Conservation (phyloP, 345 rosid genomes). For the Clausena lansium region DNA sequence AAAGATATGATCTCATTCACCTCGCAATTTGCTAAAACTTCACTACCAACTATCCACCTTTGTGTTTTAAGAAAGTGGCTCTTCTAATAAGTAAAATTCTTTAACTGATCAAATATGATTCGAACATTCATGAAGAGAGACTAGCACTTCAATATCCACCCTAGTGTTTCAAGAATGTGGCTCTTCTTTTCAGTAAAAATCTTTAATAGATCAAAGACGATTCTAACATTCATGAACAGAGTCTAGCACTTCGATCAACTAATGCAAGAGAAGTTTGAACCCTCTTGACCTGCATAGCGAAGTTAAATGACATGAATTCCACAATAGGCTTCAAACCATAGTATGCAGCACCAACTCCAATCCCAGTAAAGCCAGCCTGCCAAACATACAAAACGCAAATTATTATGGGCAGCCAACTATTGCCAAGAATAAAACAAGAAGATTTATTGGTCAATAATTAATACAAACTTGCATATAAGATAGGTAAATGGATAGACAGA, state of each 20-base stretch:
- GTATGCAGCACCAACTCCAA: slow-evolving; percentile 97
- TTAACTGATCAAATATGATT: neutral
- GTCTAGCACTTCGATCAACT: neutral
- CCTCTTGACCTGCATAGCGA: slow-evolving; percentile 81
- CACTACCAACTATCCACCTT: neutral
- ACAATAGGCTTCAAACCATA: slow-evolving; percentile 80
- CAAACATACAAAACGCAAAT: slow-evolving; percentile 22
- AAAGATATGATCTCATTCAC: neutral
- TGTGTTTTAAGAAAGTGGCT: neutral
- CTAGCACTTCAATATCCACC: neutral
- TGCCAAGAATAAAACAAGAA: neutral
- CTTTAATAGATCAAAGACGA: neutral
- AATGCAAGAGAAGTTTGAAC: neutral
- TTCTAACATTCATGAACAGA: neutral
- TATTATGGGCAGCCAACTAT: neutral
- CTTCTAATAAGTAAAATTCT: neutral
- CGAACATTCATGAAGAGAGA: too few species aligned
- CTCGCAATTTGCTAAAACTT: neutral
- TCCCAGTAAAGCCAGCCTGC: slow-evolving; percentile 97
- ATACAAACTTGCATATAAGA: neutral
- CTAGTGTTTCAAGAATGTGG: neutral
- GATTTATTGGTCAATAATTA: neutral
- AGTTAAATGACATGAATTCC: slow-evolving; percentile 95
- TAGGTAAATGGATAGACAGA: neutral
- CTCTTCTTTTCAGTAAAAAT: neutral